Percentiles rank a stretch among this genome's conserved stretches.
These are phyloP conservation scores for Tetraselmis chui DNA, from an alignment of 139 green algal species.

Conservation along the genomic window DNA sequence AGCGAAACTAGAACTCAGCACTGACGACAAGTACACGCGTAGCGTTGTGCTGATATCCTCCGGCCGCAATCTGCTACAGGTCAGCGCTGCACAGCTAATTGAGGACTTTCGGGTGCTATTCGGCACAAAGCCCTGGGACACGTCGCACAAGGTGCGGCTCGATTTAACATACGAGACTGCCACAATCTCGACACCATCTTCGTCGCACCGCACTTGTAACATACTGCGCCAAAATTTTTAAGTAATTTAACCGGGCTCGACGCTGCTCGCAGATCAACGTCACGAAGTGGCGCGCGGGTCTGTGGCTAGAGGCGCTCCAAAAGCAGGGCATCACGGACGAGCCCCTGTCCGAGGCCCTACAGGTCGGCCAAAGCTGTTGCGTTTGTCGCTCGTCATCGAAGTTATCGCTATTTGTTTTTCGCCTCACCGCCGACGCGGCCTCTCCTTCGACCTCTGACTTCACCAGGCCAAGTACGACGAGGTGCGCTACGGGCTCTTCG, in stretches of 20 bases:
- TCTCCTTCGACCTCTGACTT: too few species aligned
- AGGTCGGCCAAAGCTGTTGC: conserved; percentile 4
- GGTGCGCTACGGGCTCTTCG: conserved; percentile 20
- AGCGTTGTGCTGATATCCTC: too few species aligned
- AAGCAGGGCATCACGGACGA: conserved; percentile 4
- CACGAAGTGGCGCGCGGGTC: conserved; percentile 22
- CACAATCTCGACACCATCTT: not conserved
- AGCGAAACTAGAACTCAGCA: too few species aligned
- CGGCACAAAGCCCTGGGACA: conserved; percentile 27
- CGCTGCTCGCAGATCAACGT: conserved; percentile 18
- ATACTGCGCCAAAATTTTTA: not conserved
- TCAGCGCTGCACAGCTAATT: conserved; percentile 10
- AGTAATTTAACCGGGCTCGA: not conserved
- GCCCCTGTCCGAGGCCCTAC: conserved; percentile 9
- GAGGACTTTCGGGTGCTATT: conserved; percentile 19
- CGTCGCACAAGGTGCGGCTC: conserved; percentile 18
- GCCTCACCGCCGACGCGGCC: too few species aligned
- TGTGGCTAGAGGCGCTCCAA: conserved; percentile 22
- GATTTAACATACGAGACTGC: not conserved
- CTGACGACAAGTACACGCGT: too few species aligned
- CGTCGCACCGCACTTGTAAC: not conserved
- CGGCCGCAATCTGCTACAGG: not conserved
- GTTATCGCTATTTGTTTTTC: too few species aligned
- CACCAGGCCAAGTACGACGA: conserved; percentile 8
- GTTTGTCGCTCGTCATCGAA: too few species aligned